phyloP scores from a whole-genome alignment of 257 asterid species.

The Solanum bulbocastanum region DNA sequence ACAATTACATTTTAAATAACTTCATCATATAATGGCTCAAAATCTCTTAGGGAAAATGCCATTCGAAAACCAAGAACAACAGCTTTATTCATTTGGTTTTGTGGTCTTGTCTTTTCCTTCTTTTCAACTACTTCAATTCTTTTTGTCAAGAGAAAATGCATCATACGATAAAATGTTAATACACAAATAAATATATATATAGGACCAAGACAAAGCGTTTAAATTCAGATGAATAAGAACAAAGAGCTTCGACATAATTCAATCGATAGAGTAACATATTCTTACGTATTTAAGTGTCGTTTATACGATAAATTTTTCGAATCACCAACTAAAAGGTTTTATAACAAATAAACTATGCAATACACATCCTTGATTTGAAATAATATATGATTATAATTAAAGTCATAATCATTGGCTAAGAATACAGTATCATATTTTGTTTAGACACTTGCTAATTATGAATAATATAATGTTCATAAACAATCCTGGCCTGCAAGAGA shows the following conservation, averaged over 20 bases:
- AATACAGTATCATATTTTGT: neutral
- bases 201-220: neutral
- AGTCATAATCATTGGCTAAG: neutral
- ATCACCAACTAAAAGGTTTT: neutral
- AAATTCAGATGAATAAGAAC: neutral
- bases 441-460: neutral
- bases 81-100: neutral
- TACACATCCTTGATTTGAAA: neutral
- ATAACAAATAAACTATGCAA: neutral
- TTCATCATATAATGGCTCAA: neutral
- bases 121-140: constrained; percentile 15
- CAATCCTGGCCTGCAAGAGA: constrained; percentile 9
- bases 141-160: constrained; percentile 4
- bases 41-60: constrained; percentile 1
- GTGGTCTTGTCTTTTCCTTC: constrained; percentile 8
- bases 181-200: neutral
- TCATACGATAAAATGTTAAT: neutral
- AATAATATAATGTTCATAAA: neutral
- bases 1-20: neutral
- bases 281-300: neutral
- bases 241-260: neutral
- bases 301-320: neutral
- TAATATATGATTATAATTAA: neutral
- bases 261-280: neutral
- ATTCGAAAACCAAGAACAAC: neutral